These are phyloP conservation scores for Thoreauomyces humboldtii DNA, from an alignment of 192 early-diverging fungal species.

Conservation along the genomic window DNA sequence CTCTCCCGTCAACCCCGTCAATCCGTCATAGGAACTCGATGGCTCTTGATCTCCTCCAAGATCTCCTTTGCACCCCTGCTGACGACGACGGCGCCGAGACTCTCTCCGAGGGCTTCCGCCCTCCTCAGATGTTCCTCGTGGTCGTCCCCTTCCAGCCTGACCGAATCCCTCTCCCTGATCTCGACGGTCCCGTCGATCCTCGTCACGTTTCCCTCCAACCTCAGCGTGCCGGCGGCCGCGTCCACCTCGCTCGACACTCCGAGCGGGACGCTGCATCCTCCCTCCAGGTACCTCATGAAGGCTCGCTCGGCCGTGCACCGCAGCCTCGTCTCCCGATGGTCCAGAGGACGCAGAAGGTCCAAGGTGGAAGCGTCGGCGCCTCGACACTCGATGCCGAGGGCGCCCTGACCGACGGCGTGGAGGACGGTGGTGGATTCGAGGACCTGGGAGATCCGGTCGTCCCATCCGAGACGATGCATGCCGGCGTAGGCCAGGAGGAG, in stretches of 20 bases:
- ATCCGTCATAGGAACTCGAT: constrained; percentile 12
- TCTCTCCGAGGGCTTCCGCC: constrained; percentile 46
- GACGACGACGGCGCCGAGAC: constrained; percentile 46
- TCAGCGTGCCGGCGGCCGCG: constrained; percentile 32
- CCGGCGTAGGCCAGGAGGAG: constrained; percentile 88
- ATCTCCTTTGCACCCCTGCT: constrained; percentile 53
- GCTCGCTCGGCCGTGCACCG: constrained; percentile 78
- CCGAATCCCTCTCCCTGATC: constrained; percentile 47
- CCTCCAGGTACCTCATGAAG: constrained; percentile 83
- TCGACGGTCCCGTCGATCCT: constrained; percentile 72
- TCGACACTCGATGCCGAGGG: constrained; percentile 81
- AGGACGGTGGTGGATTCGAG: constrained; percentile 62
- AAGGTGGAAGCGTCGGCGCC: constrained; percentile 53
- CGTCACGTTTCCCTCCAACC: constrained; percentile 66
- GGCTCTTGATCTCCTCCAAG: constrained; percentile 48
- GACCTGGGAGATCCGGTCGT: constrained; percentile 68
- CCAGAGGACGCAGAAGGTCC: constrained; percentile 59
- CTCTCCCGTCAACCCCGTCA: too few relatives aligned
- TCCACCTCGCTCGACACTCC: constrained; percentile 62
- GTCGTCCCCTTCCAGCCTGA: background rate
- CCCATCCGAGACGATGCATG: constrained; percentile 66
- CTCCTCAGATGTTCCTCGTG: constrained; percentile 8
- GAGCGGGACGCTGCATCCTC: constrained; percentile 93
- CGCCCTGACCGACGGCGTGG: constrained; percentile 92
- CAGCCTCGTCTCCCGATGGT: constrained; percentile 63